Evolutionary conservation across 306 rosid species (phyloP).

Genomic region (Crotalaria pallida): DNA sequence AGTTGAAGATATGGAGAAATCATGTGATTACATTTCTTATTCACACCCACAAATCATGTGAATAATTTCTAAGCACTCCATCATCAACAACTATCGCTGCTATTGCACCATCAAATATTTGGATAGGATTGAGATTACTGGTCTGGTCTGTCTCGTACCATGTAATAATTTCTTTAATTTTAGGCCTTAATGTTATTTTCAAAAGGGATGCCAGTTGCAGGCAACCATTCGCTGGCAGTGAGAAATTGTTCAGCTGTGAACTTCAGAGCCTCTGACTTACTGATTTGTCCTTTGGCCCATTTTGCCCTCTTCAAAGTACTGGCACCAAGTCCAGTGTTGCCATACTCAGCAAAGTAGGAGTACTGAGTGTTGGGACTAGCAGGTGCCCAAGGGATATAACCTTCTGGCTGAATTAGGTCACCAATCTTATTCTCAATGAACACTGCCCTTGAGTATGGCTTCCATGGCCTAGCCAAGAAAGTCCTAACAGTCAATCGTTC

Average conservation of each 20-base stretch:
- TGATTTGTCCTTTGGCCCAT: constrained; percentile 30
- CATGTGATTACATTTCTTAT: not conserved
- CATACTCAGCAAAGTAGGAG: constrained; percentile 40
- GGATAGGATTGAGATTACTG: too few species aligned
- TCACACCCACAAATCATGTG: not conserved
- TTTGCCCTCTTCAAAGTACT: constrained; percentile 19
- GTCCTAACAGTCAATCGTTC: constrained; percentile 28
- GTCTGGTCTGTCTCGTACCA: too few species aligned
- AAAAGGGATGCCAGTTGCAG: not conserved
- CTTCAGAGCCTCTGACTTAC: constrained; percentile 25
- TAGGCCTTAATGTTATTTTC: not conserved
- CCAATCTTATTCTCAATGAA: constrained; percentile 42
- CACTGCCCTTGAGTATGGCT: constrained; percentile 34
- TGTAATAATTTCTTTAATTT: too few species aligned
- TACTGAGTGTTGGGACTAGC: constrained; percentile 15
- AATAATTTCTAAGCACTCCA: not conserved
- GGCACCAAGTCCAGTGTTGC: constrained; percentile 49
- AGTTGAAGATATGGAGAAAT: not conserved
- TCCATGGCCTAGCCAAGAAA: constrained; percentile 68
- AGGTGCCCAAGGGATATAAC: constrained; percentile 40
- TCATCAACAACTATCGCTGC: not conserved
- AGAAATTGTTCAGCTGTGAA: constrained; percentile 30
- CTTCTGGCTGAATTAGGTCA: constrained; percentile 28
- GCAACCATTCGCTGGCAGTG: constrained; percentile 30
- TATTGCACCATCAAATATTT: too few species aligned